These are phyloP conservation scores for Calonectria honghensis DNA, from an alignment of 2,329 filamentous ascomycete genomes.

Conservation along the genomic window DNA sequence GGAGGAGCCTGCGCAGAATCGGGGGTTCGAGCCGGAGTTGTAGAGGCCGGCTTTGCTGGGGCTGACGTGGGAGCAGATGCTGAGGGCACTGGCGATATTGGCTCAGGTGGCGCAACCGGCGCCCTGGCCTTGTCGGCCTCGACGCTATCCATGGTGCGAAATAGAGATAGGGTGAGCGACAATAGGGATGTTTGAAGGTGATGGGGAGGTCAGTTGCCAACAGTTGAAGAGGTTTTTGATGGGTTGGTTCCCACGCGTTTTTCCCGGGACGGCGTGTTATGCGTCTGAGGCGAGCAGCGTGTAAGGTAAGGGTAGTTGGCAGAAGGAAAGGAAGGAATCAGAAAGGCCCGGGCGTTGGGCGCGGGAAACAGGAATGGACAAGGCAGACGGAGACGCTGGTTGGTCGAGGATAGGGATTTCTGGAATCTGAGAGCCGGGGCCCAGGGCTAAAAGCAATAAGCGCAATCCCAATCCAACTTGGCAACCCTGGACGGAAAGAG, in stretches of 20 bases:
- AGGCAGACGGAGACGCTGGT: slow-evolving; percentile 51
- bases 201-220: slow-evolving; percentile 33
- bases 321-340: slow-evolving; percentile 37
- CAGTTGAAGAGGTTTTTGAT: slow-evolving; percentile 33
- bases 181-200: slow-evolving; percentile 21
- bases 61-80: slow-evolving; percentile 47
- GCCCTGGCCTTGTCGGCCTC: slow-evolving; percentile 53
- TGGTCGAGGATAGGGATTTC: slow-evolving; percentile 54
- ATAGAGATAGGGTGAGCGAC: background rate
- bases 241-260: slow-evolving; percentile 36
- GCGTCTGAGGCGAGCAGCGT: slow-evolving; percentile 41
- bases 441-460: slow-evolving; percentile 53
- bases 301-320: slow-evolving; percentile 35
- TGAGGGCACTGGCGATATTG: slow-evolving; percentile 55
- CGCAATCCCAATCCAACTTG: slow-evolving; percentile 48
- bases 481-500: slow-evolving; percentile 44
- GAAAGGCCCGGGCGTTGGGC: slow-evolving; percentile 35
- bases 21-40: slow-evolving; percentile 49
- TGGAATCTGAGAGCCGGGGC: slow-evolving; percentile 52
- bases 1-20: slow-evolving; percentile 46
- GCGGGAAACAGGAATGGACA: slow-evolving; percentile 53
- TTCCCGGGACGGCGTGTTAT: slow-evolving; percentile 33
- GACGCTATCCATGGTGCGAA: slow-evolving; percentile 52
- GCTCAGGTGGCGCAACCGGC: slow-evolving; percentile 53
- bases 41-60: slow-evolving; percentile 47